Percentiles rank a stretch among this genome's conserved stretches.
phyloP scores from a whole-genome alignment of 768 basidiomycete genomes.

The Rhizopogon vinicolor region DNA sequence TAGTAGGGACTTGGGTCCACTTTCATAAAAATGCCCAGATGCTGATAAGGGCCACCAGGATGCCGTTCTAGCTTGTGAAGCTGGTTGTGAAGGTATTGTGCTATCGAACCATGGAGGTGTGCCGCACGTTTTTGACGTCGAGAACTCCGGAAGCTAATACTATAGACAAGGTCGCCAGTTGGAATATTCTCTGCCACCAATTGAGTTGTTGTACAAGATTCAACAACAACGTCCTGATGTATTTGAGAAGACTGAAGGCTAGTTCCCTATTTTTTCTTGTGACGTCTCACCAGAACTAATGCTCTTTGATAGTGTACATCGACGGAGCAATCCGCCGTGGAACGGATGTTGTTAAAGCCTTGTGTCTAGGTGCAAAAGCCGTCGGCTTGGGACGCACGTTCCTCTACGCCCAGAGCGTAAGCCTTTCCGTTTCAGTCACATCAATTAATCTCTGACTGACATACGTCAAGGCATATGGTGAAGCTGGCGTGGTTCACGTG shows the following conservation, averaged over 20 bases:
- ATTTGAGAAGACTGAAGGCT: slow-evolving; percentile 67
- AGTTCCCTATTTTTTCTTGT: slow-evolving; percentile 1
- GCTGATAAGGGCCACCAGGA: slow-evolving; percentile 45
- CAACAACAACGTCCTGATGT: slow-evolving; percentile 72
- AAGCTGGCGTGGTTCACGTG: slow-evolving; percentile 61
- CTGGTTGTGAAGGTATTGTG: slow-evolving; percentile 84
- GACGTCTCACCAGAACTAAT: slow-evolving; percentile 3
- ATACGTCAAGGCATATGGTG: slow-evolving; percentile 61
- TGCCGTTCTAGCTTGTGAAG: slow-evolving; percentile 77
- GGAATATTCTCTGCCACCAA: slow-evolving; percentile 72
- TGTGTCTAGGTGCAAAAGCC: slow-evolving; percentile 84
- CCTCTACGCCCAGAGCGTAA: slow-evolving; percentile 80
- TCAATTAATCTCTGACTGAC: slow-evolving; percentile 2
- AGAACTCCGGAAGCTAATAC: background rate
- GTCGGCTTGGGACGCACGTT: slow-evolving; percentile 86
- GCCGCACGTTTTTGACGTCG: background rate
- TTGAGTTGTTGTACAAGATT: slow-evolving; percentile 75
- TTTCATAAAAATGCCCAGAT: background rate
- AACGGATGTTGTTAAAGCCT: slow-evolving; percentile 86
- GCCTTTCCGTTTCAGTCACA: slow-evolving; percentile 13
- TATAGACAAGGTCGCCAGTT: slow-evolving; percentile 57
- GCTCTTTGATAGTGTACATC: slow-evolving; percentile 59
- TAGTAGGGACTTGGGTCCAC: background rate
- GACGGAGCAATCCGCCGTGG: slow-evolving; percentile 77
- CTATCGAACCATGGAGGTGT: slow-evolving; percentile 89